Evolutionary conservation across 169 alveolate species (phyloP).

Genomic region (Babesia bovis): DNA sequence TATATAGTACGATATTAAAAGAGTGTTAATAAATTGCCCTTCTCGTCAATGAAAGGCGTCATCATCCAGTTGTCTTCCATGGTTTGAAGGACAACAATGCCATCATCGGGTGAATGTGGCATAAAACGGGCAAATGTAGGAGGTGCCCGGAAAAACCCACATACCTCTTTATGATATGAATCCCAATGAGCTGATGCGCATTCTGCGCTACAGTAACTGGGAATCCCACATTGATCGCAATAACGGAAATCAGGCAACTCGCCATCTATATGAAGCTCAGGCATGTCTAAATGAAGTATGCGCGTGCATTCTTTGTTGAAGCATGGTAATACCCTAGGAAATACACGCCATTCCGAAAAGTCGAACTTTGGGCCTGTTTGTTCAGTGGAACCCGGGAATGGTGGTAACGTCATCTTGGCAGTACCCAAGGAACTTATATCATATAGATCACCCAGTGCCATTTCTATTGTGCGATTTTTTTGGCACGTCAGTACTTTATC

Average conservation of each 20-base stretch:
- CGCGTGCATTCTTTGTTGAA: slow-evolving; percentile 47
- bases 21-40: slow-evolving; percentile 6
- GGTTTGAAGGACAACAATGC: background rate
- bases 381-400: background rate
- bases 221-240: slow-evolving; percentile 60
- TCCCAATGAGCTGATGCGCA: slow-evolving; percentile 60
- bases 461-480: background rate
- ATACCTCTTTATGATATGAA: slow-evolving; percentile 49
- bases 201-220: slow-evolving; percentile 63
- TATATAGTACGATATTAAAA: background rate
- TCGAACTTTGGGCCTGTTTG: background rate
- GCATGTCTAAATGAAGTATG: slow-evolving; percentile 58
- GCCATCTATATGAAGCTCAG: slow-evolving; percentile 49
- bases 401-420: slow-evolving; percentile 46
- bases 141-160: slow-evolving; percentile 36
- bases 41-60: slow-evolving; percentile 12
- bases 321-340: slow-evolving; percentile 67
- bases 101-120: background rate
- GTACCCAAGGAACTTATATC: slow-evolving; percentile 41
- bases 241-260: slow-evolving; percentile 33
- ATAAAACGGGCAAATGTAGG: slow-evolving; percentile 55
- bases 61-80: slow-evolving; percentile 1
- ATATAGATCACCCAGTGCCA: slow-evolving; percentile 14
- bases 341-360: slow-evolving; percentile 13
- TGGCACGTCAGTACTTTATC: background rate